phyloP scores from a whole-genome alignment of 768 basidiomycete species.

The Russula lepida region DNA sequence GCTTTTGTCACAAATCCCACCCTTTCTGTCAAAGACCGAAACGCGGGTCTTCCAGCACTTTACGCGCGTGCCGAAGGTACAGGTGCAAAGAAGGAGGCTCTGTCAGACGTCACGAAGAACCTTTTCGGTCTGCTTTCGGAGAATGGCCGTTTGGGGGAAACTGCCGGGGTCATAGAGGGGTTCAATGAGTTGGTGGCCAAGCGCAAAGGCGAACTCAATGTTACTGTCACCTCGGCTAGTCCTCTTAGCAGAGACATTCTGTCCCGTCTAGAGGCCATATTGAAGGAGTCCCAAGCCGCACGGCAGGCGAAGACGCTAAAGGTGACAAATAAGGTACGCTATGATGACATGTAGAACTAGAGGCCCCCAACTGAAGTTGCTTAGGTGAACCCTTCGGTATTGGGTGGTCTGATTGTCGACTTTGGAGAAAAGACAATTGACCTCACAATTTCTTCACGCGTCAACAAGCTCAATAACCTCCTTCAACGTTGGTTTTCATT shows the following conservation, averaged over 20 bases:
- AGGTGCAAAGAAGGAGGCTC: slow-evolving; percentile 59
- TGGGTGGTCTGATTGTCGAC: slow-evolving; percentile 92
- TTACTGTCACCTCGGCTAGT: slow-evolving; percentile 81
- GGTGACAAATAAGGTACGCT: slow-evolving; percentile 78
- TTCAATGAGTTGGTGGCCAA: slow-evolving; percentile 85
- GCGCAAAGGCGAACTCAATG: slow-evolving; percentile 88
- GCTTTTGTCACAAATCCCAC: slow-evolving; percentile 87
- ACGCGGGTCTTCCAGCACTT: slow-evolving; percentile 55
- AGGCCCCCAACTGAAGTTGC: slow-evolving; percentile 1
- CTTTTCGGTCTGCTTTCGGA: slow-evolving; percentile 83
- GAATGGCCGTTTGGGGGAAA: slow-evolving; percentile 85
- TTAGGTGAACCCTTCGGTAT: slow-evolving; percentile 83
- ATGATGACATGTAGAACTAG: background rate
- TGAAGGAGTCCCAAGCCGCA: slow-evolving; percentile 82
- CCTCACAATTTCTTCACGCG: slow-evolving; percentile 86
- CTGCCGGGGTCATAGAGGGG: slow-evolving; percentile 78
- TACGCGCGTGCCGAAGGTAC: slow-evolving; percentile 57
- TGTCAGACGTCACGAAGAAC: slow-evolving; percentile 86
- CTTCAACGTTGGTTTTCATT: slow-evolving; percentile 57
- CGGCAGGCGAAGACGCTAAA: slow-evolving; percentile 84
- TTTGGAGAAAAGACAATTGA: slow-evolving; percentile 99
- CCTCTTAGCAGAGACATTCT: slow-evolving; percentile 73
- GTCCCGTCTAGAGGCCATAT: slow-evolving; percentile 67
- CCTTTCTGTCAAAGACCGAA: slow-evolving; percentile 70
- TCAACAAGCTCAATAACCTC: slow-evolving; percentile 88